Base-by-base conservation (phyloP, 2,329 filamentous ascomycete genomes). In the Monilinia laxa region DNA sequence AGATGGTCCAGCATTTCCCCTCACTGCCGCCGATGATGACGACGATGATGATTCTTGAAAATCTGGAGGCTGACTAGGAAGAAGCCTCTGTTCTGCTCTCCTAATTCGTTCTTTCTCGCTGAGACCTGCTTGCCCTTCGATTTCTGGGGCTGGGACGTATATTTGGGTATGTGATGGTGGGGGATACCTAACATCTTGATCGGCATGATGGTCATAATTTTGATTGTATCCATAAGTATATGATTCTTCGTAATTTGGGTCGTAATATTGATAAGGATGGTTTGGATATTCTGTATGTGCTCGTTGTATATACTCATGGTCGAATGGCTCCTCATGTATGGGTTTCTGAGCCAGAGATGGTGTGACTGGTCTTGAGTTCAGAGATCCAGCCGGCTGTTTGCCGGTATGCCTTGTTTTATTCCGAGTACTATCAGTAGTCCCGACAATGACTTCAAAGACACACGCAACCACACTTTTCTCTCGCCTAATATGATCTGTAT, bases 401-500 rank as follows among this genome's bases (percentile, higher is more conserved):
- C 69, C 74, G 47, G 70, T 70, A 5, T 70, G 74, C 59, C 71
- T 71, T 65, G 70, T 67, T 69, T 76, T 66, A 66, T 72, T 70
- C 59, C 78, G 76, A 54, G 77, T 76, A 72, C 88, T 94, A 77
- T 99, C 93, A 47, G 85, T 85, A 0, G 93, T 97, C 1, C 95
- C 95, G 25, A 98, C 88, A 1, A 96, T 82, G 18, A 97, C 85
- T 76, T 97, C 93, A 73, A 97, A 94, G 0, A 90, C 84, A 65
- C 93, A 91, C 0, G 89, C 90, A 28, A 97, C 89, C n/a, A 98
- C 92, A 11, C 92, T 92, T 75, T 97, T 97, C 75, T 96, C 92
- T 52, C 93, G 87, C 60, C 92, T 85, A 35, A 98, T 86, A 57
- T 89, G 87, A 70, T 95, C 90, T 0, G 95, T 99, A 72, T 97